Evolutionary conservation across 768 basidiomycete genomes (phyloP).

Genomic region (Suillus sp.): DNA sequence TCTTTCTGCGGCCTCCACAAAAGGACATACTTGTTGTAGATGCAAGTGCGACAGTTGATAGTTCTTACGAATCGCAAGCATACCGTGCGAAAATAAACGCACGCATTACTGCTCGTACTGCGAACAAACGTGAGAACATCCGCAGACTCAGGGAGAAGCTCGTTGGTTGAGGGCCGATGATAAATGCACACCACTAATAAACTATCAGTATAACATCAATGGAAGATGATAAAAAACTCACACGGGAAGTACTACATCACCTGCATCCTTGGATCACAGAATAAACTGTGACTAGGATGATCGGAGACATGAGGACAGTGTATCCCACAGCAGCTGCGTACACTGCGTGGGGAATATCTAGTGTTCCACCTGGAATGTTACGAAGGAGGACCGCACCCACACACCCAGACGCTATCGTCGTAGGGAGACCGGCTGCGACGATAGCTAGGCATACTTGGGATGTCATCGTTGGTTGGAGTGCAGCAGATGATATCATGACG

Average conservation of each 20-base stretch:
- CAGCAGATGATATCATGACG: not conserved
- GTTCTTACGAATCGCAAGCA: no score
- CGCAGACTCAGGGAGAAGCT: not conserved
- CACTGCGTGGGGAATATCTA: conserved; percentile 10
- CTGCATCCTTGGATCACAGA: not conserved
- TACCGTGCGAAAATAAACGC: not conserved
- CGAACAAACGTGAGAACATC: not conserved
- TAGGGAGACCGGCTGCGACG: not conserved
- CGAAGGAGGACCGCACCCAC: conserved; percentile 10
- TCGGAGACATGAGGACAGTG: not conserved
- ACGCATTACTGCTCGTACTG: not conserved
- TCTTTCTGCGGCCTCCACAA: not conserved
- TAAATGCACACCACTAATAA: not conserved
- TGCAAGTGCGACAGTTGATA: not conserved
- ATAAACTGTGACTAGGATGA: not conserved
- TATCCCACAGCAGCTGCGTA: conserved; percentile 12
- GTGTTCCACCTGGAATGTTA: conserved; percentile 4
- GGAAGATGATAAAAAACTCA: not conserved
- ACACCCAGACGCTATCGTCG: not conserved
- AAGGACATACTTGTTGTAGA: not conserved
- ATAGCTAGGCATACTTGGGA: not conserved
- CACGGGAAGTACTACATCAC: not conserved
- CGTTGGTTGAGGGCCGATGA: not conserved
- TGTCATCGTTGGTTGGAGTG: not conserved
- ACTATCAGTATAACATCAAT: not conserved